phyloP scores from a whole-genome alignment of 2,329 filamentous ascomycete genomes.

The Fusarium keratoplasticum region DNA sequence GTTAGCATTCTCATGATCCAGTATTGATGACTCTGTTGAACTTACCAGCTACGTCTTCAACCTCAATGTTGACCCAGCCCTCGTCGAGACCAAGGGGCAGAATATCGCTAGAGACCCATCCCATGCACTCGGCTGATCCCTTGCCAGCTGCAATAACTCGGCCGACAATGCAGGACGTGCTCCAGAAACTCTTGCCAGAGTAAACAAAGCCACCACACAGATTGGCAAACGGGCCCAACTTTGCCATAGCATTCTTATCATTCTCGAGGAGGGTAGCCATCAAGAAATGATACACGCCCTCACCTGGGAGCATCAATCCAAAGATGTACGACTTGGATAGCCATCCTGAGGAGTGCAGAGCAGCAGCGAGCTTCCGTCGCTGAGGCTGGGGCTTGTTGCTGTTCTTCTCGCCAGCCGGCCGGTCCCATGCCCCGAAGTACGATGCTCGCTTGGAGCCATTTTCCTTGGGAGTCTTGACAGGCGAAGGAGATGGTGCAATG shows the following conservation, averaged over 20 bases:
- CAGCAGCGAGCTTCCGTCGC: conserved; percentile 66
- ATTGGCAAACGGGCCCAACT: conserved; percentile 70
- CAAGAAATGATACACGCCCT: conserved; percentile 70
- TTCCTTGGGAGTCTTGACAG: conserved; percentile 50
- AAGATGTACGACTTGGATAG: conserved; percentile 76
- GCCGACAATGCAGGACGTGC: conserved; percentile 73
- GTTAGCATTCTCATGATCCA: conserved; percentile 16
- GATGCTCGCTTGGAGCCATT: conserved; percentile 55
- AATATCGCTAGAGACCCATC: conserved; percentile 74
- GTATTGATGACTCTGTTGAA: background rate
- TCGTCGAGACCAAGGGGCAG: conserved; percentile 62
- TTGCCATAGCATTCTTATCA: conserved; percentile 69
- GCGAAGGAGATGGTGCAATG: conserved; percentile 44
- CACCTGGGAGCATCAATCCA: conserved; percentile 73
- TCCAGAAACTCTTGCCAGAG: conserved; percentile 75
- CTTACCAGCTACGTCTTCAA: conserved; percentile 65
- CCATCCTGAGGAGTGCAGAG: conserved; percentile 71
- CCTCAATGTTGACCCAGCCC: conserved; percentile 70
- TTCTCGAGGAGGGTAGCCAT: conserved; percentile 76
- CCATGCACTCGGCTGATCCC: conserved; percentile 74
- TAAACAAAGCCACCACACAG: conserved; percentile 75
- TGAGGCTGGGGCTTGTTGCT: conserved; percentile 53
- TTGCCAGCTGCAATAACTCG: conserved; percentile 72
- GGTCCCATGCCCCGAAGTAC: conserved; percentile 59
- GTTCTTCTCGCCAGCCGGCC: conserved; percentile 45